Percentiles rank a stretch among this genome's conserved stretches.
Conservation (phyloP, 257 asterid genomes). For the Prunella vulgaris region DNA sequence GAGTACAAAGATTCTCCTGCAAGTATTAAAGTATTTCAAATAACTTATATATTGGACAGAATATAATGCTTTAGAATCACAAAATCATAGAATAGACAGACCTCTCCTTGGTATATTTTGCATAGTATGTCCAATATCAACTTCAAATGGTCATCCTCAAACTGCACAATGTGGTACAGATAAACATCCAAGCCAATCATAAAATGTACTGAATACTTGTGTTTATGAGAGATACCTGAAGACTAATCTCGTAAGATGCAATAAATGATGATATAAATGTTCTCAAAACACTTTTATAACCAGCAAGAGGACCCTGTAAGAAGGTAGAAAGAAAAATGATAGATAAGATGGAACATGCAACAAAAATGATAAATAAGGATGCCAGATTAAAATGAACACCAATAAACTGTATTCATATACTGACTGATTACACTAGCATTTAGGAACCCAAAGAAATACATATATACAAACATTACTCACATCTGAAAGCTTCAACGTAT, state of each 20-base stretch:
- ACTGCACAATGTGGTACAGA: conserved; percentile 44
- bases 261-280: conserved; percentile 83
- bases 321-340: conserved; percentile 12
- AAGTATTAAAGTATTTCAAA: conserved; percentile 25
- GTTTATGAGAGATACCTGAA: conserved; percentile 57
- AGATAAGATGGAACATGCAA: not conserved
- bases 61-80: conserved; percentile 4
- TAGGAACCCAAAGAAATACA: conserved; percentile 6
- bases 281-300: conserved; percentile 76
- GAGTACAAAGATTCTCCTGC: conserved; percentile 89
- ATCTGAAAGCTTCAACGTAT: conserved; percentile 64
- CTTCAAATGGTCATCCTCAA: conserved; percentile 63
- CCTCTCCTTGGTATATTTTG: conserved; percentile 91
- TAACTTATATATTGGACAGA: conserved; percentile 16
- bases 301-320: conserved; percentile 71
- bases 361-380: not conserved
- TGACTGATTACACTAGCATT: conserved; percentile 2
- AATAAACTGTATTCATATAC: not conserved
- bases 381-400: not conserved
- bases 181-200: conserved; percentile 21
- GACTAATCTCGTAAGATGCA: conserved; percentile 85
- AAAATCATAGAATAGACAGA: conserved; percentile 35
- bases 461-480: conserved; percentile 42
- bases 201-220: conserved; percentile 5
- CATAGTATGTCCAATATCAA: conserved; percentile 72